phyloP scores from a whole-genome alignment of 2,329 filamentous ascomycete genomes.

The Epichloe sibirici region DNA sequence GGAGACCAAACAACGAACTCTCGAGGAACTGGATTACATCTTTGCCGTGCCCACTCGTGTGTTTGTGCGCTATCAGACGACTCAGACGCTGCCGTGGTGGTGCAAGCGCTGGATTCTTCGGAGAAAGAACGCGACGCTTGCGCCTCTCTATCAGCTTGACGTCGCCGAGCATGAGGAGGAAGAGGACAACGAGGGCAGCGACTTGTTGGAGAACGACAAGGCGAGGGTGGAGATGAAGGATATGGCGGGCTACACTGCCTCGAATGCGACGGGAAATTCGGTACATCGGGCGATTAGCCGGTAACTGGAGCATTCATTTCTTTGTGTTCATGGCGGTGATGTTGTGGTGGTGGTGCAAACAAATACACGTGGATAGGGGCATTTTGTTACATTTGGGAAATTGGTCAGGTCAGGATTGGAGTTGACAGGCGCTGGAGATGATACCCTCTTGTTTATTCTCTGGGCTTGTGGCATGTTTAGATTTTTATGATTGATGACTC shows the following conservation, averaged over 20 bases:
- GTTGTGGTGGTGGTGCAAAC: background rate
- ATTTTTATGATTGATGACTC: background rate
- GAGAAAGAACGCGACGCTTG: constrained; percentile 27
- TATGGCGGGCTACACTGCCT: constrained; percentile 16
- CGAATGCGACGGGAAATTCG: constrained; percentile 1
- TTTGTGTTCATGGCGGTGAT: background rate
- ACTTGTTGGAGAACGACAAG: constrained; percentile 26
- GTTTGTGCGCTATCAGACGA: constrained; percentile 45
- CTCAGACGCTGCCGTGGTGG: constrained; percentile 47
- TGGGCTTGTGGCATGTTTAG: background rate
- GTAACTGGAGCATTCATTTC: constrained; percentile 2
- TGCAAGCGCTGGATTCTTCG: constrained; percentile 44
- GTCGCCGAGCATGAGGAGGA: constrained; percentile 19
- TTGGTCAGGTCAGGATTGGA: background rate
- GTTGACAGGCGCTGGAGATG: constrained; percentile 8
- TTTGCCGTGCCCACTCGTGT: constrained; percentile 46
- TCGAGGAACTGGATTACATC: constrained; percentile 46
- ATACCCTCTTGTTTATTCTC: constrained; percentile 8
- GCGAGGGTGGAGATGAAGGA: constrained; percentile 27
- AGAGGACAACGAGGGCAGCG: constrained; percentile 17
- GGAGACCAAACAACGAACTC: constrained; percentile 45
- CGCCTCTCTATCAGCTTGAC: constrained; percentile 32
- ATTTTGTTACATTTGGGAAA: background rate
- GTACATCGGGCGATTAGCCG: background rate
- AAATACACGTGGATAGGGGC: background rate